phyloP scores from a whole-genome alignment of 108 stramenopile species.

The Mediolabrus comicus region DNA sequence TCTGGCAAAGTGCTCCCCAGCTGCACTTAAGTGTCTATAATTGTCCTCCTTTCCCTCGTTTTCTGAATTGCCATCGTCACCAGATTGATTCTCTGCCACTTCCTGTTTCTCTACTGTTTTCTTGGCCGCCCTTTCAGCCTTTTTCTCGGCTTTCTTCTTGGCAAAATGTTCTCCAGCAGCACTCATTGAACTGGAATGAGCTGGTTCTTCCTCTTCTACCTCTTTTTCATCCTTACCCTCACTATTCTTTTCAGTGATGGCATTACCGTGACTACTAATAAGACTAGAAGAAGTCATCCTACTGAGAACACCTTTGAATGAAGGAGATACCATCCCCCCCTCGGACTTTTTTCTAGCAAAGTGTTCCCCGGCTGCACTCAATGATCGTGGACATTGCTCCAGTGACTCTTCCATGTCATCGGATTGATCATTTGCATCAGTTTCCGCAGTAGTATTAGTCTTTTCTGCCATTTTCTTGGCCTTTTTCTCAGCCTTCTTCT shows the following conservation, averaged over 20 bases:
- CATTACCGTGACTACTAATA: too few relatives aligned
- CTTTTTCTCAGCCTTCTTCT: background rate
- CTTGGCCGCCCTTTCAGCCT: background rate
- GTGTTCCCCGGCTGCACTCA: background rate
- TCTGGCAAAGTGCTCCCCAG: background rate
- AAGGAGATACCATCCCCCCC: too few relatives aligned
- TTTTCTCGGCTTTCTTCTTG: background rate
- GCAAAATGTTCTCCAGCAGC: background rate
- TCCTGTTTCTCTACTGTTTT: background rate
- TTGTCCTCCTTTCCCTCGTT: background rate
- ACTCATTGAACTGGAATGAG: too few relatives aligned
- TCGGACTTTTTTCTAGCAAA: background rate
- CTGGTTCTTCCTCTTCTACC: too few relatives aligned
- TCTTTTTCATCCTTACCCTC: too few relatives aligned
- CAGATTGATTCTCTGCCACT: background rate
- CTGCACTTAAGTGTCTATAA: background rate
- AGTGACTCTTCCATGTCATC: background rate
- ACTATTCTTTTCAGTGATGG: too few relatives aligned
- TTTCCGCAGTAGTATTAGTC: too few relatives aligned
- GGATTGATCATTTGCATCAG: background rate
- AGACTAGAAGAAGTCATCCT: too few relatives aligned
- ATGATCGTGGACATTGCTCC: background rate
- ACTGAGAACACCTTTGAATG: too few relatives aligned
- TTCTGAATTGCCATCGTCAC: background rate
- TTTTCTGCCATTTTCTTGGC: background rate